Evolutionary conservation across 2,329 filamentous ascomycete species (phyloP).

Genomic region (Cercospora citrullina): DNA sequence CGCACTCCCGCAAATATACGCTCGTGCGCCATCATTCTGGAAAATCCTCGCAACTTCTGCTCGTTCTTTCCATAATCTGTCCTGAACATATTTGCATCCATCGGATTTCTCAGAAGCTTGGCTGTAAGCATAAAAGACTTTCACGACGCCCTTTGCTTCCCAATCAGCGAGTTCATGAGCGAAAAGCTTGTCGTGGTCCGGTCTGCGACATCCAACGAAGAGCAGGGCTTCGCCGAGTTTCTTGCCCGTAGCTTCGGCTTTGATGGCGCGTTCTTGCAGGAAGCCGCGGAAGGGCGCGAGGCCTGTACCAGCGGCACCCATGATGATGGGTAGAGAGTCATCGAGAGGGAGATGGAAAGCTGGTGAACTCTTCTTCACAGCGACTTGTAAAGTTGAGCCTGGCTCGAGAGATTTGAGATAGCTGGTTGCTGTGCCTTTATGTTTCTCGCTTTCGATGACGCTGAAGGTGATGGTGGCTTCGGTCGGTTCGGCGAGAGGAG

Average conservation of each 20-base stretch:
- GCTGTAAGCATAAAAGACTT: constrained; percentile 62
- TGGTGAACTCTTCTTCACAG: constrained; percentile 43
- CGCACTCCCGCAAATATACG: constrained; percentile 62
- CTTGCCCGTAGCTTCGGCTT: constrained; percentile 49
- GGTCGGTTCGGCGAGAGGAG: constrained; percentile 42
- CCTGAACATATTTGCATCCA: constrained; percentile 57
- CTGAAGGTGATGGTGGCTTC: constrained; percentile 43
- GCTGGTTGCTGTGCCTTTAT: constrained; percentile 42
- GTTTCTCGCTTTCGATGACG: constrained; percentile 38
- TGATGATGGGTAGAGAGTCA: constrained; percentile 50
- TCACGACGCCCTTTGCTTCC: constrained; percentile 61
- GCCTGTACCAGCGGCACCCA: constrained; percentile 54
- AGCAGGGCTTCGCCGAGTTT: constrained; percentile 61
- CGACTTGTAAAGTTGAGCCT: constrained; percentile 56
- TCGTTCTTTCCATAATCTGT: constrained; percentile 52
- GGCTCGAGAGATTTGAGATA: constrained; percentile 40
- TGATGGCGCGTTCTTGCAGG: constrained; percentile 42
- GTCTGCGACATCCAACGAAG: constrained; percentile 63
- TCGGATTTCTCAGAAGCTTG: constrained; percentile 41
- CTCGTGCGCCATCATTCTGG: constrained; percentile 50
- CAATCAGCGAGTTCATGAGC: constrained; percentile 59
- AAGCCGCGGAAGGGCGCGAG: constrained; percentile 50
- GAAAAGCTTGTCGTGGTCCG: constrained; percentile 61
- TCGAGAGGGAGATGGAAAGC: constrained; percentile 51
- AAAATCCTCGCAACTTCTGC: constrained; percentile 50